Conservation (phyloP, 257 asterid species). For the Parsonsia alboflavescens region DNA sequence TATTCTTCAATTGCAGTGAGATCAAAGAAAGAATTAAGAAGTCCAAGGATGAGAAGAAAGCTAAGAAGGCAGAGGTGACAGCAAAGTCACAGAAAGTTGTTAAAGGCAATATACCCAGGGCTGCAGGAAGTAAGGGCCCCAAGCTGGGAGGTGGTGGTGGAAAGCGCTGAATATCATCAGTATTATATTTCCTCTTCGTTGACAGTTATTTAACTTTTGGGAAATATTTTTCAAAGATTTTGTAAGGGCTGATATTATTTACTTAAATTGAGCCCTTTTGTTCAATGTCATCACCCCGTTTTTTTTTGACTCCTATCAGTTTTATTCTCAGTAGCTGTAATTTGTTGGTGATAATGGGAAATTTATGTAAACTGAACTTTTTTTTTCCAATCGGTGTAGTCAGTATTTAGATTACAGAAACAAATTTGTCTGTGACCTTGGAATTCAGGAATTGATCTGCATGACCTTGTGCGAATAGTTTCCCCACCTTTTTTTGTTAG, state of each 20-base stretch:
- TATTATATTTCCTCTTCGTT: neutral
- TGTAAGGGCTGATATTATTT: neutral
- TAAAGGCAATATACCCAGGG: slow-evolving; percentile 47
- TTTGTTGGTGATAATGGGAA: neutral
- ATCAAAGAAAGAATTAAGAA: slow-evolving; percentile 88
- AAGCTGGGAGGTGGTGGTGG: slow-evolving; percentile 89
- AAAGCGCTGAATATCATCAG: slow-evolving; percentile 39
- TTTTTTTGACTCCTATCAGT: neutral
- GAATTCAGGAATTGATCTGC: neutral
- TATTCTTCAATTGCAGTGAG: slow-evolving; percentile 41
- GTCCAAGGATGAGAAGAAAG: slow-evolving; percentile 85
- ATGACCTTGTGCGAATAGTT: neutral
- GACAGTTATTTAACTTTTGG: neutral
- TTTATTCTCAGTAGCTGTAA: neutral
- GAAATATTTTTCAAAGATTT: neutral
- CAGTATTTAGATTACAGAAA: too few species aligned
- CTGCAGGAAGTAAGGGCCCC: slow-evolving; percentile 58
- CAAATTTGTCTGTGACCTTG: too few species aligned
- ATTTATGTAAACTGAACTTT: neutral
- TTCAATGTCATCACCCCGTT: neutral
- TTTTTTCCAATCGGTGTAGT: neutral
- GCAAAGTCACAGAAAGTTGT: slow-evolving; percentile 60
- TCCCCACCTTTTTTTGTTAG: too few species aligned
- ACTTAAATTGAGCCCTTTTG: neutral
- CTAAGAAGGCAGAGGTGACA: slow-evolving; percentile 64